Conservation (phyloP, 352 stramenopile species). For the Ophiocytium majus region DNA sequence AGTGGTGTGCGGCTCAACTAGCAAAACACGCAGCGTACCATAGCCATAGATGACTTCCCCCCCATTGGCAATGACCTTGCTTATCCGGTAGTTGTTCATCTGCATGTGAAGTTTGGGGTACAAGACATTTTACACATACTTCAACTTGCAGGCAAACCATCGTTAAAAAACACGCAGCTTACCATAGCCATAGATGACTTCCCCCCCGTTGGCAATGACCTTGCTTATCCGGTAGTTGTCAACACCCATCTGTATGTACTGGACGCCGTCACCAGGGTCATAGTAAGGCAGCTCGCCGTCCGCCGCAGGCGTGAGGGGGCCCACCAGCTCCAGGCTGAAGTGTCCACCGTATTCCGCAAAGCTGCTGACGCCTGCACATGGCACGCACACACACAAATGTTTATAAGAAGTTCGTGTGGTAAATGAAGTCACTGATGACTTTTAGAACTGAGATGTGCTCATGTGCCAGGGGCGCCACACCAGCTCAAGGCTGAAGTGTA, state of each 20-base stretch:
- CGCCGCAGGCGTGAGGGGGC: constrained; percentile 17
- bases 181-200: constrained; percentile 46
- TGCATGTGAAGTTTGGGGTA: no score
- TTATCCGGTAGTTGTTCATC: no score
- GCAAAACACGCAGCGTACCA: no score
- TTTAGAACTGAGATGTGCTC: neutral
- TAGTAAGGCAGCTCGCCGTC: constrained; percentile 43
- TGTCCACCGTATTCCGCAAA: constrained; percentile 48
- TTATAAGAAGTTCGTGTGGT: neutral
- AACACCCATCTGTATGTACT: constrained; percentile 55
- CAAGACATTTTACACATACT: no score
- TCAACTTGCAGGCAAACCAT: neutral
- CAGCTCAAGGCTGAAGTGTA: neutral
- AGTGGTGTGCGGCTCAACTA: no score
- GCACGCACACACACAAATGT: neutral
- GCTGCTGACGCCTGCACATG: constrained; percentile 34
- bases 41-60: neutral
- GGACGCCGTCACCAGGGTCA: constrained; percentile 50
- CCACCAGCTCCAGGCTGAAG: constrained; percentile 53
- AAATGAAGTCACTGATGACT: neutral
- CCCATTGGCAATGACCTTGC: neutral
- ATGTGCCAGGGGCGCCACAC: neutral
- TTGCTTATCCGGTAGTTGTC: constrained; percentile 51
- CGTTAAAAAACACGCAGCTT: neutral
- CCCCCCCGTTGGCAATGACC: constrained; percentile 37